Evolutionary conservation across 2,329 filamentous ascomycete species (phyloP).

Genomic region (Bipolaris gigantea): DNA sequence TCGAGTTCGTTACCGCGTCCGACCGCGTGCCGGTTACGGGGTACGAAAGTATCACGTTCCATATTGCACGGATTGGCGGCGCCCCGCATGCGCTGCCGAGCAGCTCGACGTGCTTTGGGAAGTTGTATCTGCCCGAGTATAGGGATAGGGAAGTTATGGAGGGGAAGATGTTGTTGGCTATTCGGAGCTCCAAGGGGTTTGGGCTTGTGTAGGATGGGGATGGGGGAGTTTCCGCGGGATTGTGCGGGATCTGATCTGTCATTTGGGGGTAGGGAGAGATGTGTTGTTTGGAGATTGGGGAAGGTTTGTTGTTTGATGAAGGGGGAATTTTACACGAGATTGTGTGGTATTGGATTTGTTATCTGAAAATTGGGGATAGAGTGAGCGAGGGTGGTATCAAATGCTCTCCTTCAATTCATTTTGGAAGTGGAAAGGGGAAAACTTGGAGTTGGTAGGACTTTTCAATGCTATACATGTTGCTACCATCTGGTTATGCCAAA

Average conservation of each 20-base stretch:
- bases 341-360: no score
- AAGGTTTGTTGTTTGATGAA: no score
- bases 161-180: slow-evolving; percentile 77
- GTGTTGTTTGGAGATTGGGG: no score
- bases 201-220: slow-evolving; percentile 51
- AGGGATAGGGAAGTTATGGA: slow-evolving; percentile 67
- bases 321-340: no score
- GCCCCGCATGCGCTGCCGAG: slow-evolving; percentile 70
- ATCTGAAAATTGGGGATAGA: no score
- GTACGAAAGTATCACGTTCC: slow-evolving; percentile 78
- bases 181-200: slow-evolving; percentile 88
- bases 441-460: no score
- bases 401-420: no score
- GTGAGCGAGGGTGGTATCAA: neutral
- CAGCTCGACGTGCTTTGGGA: slow-evolving; percentile 91
- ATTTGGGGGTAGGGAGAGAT: no score
- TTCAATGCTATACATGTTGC: no score
- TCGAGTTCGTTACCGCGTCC: slow-evolving; percentile 94
- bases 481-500: no score
- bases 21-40: slow-evolving; percentile 89
- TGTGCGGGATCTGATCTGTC: no score
- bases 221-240: neutral
- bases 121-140: slow-evolving; percentile 83
- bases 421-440: neutral
- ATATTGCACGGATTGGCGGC: slow-evolving; percentile 73